A percentile compares a stretch with the other conserved stretches of the same genome.
Evolutionary conservation across 2,329 filamentous ascomycete species (phyloP).

Genomic region (Sphaerostilbella broomeana): DNA sequence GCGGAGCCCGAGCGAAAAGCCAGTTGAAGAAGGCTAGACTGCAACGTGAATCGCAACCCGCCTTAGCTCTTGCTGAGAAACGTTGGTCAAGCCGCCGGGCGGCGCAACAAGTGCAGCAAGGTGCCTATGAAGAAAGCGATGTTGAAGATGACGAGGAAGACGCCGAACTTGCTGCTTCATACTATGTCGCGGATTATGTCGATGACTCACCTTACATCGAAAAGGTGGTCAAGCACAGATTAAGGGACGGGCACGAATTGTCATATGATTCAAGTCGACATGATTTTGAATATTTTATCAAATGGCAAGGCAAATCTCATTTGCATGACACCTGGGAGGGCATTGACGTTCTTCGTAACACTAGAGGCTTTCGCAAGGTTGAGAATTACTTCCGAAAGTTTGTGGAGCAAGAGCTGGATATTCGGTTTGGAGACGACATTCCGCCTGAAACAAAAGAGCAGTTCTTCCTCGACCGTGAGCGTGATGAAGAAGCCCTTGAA

Average conservation of each 20-base stretch:
- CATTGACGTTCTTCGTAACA: slow-evolving; percentile 64
- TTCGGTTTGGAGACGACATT: slow-evolving; percentile 68
- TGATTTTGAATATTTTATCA: slow-evolving; percentile 88
- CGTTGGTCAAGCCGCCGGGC: slow-evolving; percentile 86
- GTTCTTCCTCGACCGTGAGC: slow-evolving; percentile 90
- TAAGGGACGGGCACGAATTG: slow-evolving; percentile 60
- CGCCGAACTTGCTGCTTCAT: slow-evolving; percentile 49
- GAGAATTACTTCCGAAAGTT: slow-evolving; percentile 92
- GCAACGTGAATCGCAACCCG: slow-evolving; percentile 60
- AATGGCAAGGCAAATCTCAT: slow-evolving; percentile 95
- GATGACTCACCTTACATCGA: slow-evolving; percentile 84
- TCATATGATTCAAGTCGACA: slow-evolving; percentile 54
- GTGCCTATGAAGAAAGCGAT: slow-evolving; percentile 61
- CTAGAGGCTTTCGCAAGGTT: slow-evolving; percentile 77
- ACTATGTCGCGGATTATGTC: slow-evolving; percentile 63
- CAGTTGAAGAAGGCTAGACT: slow-evolving; percentile 71
- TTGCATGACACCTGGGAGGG: slow-evolving; percentile 95
- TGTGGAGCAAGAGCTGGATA: slow-evolving; percentile 71
- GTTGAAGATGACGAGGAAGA: slow-evolving; percentile 60
- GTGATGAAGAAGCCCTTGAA: slow-evolving; percentile 77
- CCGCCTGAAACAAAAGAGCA: slow-evolving; percentile 84
- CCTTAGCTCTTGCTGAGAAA: slow-evolving; percentile 67
- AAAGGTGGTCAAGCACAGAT: slow-evolving; percentile 78
- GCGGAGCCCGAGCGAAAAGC: slow-evolving; percentile 63
- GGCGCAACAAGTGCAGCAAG: slow-evolving; percentile 62